Conservation (phyloP, 345 rosid genomes). For the Sisymbrium irio region DNA sequence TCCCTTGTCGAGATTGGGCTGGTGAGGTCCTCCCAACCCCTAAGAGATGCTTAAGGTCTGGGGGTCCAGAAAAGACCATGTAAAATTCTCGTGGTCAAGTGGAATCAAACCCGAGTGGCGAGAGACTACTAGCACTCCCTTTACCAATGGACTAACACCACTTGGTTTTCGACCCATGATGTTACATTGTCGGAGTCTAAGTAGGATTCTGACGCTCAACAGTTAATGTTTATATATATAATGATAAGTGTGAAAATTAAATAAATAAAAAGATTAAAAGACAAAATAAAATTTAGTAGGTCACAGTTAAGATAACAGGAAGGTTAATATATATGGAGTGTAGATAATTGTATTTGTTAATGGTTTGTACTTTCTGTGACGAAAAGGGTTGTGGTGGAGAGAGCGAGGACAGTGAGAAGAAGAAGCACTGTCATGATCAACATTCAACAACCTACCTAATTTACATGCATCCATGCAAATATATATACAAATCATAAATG, state of each 20-base stretch:
- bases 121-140: no score
- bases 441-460: neutral
- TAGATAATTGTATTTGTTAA: neutral
- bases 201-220: conserved; percentile 25
- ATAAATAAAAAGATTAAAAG: neutral
- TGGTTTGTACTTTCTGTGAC: conserved; percentile 5
- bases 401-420: neutral
- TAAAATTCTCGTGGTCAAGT: no score
- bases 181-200: conserved; percentile 10
- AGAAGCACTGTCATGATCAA: neutral
- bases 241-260: neutral
- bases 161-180: neutral
- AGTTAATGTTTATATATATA: conserved; percentile 23
- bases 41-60: no score
- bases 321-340: neutral
- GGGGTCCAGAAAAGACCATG: no score
- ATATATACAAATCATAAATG: no score
- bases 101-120: no score
- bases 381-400: neutral
- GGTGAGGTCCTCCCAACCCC: no score
- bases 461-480: neutral
- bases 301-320: neutral
- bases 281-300: neutral
- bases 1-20: no score
- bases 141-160: no score